Percentiles rank a stretch among this genome's conserved stretches.
Evolutionary conservation across 2,329 filamentous ascomycete species (phyloP).

Genomic region (Aspergillus brunneoviolaceus): DNA sequence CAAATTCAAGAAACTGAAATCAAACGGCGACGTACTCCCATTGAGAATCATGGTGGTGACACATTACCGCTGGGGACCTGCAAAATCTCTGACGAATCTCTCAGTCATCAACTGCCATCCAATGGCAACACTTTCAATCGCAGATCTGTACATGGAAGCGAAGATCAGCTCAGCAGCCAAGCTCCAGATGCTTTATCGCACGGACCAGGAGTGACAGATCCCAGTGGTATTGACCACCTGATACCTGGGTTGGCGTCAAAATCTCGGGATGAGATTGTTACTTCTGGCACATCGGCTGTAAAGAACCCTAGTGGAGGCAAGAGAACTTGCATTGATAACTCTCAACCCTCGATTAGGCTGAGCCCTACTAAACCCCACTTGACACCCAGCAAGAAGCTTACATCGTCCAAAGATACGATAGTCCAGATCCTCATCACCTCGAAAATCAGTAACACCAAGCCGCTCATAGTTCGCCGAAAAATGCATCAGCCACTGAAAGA

Average conservation of each 20-base stretch:
- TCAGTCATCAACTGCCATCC: not conserved
- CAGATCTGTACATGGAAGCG: not conserved
- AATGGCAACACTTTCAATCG: not conserved
- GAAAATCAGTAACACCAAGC: constrained; percentile 58
- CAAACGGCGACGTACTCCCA: constrained; percentile 29
- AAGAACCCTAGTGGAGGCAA: not conserved
- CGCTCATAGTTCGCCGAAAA: constrained; percentile 64
- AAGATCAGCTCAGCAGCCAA: not conserved
- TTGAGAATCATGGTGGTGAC: constrained; percentile 7
- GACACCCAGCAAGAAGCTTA: not conserved
- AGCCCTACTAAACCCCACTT: not conserved
- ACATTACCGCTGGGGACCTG: not conserved
- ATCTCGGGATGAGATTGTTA: not conserved
- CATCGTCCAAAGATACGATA: constrained; percentile 45
- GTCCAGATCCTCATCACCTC: constrained; percentile 70
- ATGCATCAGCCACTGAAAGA: constrained; percentile 66
- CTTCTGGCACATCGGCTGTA: not conserved
- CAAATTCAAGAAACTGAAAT: constrained; percentile 6
- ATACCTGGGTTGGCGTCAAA: not conserved
- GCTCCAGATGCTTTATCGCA: not conserved
- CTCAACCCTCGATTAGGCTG: not conserved
- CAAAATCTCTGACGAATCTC: not conserved
- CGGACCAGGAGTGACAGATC: not conserved
- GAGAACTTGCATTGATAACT: not conserved
- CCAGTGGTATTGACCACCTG: not conserved